These are phyloP conservation scores for Combretum micranthum DNA, from an alignment of 345 rosid species.

Conservation along the genomic window DNA sequence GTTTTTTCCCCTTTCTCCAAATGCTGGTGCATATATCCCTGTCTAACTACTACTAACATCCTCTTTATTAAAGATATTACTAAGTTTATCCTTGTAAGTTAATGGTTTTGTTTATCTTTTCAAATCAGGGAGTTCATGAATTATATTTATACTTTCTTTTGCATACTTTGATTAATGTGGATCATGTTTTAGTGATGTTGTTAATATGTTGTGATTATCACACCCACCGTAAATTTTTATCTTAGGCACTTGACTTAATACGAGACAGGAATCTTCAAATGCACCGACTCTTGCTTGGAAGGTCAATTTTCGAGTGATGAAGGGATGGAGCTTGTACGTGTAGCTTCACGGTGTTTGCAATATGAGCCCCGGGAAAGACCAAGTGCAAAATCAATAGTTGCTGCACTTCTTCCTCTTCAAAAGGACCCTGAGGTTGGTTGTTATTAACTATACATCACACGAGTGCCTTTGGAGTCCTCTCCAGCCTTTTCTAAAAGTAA, in stretches of 20 bases:
- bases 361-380: conserved; percentile 82
- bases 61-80: no score
- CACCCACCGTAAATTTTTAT: conserved; percentile 3
- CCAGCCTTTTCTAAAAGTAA: no score
- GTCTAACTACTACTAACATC: no score
- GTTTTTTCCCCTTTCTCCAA: no score
- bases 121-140: no score
- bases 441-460: conserved; percentile 1
- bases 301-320: conserved; percentile 73
- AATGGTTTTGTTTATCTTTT: no score
- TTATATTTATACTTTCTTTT: neutral
- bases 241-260: conserved; percentile 86
- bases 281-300: conserved; percentile 82
- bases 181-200: no score
- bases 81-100: no score
- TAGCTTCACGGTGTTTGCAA: conserved; percentile 79
- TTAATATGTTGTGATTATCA: no score
- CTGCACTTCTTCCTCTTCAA: conserved; percentile 73
- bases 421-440: conserved; percentile 61
- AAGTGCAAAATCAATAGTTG: conserved; percentile 55
- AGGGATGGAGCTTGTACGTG: conserved; percentile 64
- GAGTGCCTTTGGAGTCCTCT: neutral
- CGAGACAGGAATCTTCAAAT: conserved; percentile 76
- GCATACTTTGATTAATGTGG: neutral
- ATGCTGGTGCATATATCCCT: no score